Evolutionary conservation across 331 rosid species (phyloP).

Genomic region (Dryas integrifolia): DNA sequence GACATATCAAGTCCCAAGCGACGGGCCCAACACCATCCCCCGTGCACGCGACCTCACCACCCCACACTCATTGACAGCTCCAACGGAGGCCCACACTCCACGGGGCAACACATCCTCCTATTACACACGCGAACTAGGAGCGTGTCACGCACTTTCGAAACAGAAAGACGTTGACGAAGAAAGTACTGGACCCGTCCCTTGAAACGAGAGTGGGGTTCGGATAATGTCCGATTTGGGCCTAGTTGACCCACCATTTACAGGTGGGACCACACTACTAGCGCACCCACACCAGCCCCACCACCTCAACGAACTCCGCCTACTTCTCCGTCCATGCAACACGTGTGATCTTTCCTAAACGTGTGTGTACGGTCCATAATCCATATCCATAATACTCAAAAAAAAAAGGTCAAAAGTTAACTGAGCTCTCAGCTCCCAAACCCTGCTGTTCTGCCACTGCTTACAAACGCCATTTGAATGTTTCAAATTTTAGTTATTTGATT

Average conservation of each 20-base stretch:
- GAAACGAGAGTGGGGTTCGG: constrained; percentile 2
- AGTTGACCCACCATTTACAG: constrained; percentile 35
- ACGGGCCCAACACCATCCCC: constrained; percentile 1
- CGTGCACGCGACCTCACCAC: constrained; percentile 21
- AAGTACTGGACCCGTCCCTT: not conserved
- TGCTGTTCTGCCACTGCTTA: too few relatives aligned
- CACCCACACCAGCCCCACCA: constrained; percentile 8
- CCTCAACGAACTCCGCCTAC: constrained; percentile 32
- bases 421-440: too few relatives aligned
- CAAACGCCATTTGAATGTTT: too few relatives aligned
- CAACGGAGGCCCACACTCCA: constrained; percentile 24
- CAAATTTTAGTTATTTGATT: too few relatives aligned
- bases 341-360: constrained; percentile 2
- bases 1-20: not conserved
- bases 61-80: constrained; percentile 25
- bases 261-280: constrained; percentile 29
- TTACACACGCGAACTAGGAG: not conserved
- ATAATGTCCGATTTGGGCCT: constrained; percentile 14
- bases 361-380: constrained; percentile 13
- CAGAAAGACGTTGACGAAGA: not conserved
- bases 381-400: too few relatives aligned
- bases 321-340: constrained; percentile 9
- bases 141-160: not conserved
- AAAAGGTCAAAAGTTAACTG: too few relatives aligned
- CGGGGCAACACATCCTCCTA: constrained; percentile 2